These are phyloP conservation scores for Straminergon stramineum DNA, from an alignment of 225 moss, liverwort and hornwort species.

Conservation along the genomic window DNA sequence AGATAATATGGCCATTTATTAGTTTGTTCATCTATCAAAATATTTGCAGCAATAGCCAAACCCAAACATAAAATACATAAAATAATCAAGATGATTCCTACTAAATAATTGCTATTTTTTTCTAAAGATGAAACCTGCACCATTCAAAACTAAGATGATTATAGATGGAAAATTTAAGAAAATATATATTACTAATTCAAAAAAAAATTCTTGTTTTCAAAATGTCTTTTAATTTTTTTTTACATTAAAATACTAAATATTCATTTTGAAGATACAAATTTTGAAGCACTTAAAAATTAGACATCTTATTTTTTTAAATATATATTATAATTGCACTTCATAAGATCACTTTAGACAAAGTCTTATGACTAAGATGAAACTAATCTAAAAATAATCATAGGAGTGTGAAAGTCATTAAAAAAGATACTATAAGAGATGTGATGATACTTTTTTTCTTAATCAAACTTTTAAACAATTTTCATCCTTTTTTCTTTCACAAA, in stretches of 20 bases:
- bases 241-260: neutral
- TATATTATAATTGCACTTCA: too few relatives aligned
- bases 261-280: too few relatives aligned
- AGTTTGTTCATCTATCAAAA: constrained; percentile 6
- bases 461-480: neutral
- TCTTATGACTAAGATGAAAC: neutral
- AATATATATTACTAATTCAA: neutral
- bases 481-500: neutral
- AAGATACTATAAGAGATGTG: too few relatives aligned
- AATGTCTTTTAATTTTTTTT: neutral
- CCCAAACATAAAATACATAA: constrained; percentile 53
- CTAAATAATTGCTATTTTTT: constrained; percentile 50
- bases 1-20: constrained; percentile 28
- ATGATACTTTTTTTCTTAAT: neutral
- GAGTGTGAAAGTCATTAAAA: neutral
- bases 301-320: neutral
- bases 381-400: too few relatives aligned
- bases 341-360: accelerated
- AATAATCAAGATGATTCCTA: constrained; percentile 41
- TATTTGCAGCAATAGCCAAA: constrained; percentile 38
- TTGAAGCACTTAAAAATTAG: too few relatives aligned
- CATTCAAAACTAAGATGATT: neutral
- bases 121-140: constrained; percentile 71
- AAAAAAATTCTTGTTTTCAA: neutral
- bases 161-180: too few relatives aligned